Conservation (phyloP, 2,329 filamentous ascomycete genomes). For the Plectosphaerella cucumerina region DNA sequence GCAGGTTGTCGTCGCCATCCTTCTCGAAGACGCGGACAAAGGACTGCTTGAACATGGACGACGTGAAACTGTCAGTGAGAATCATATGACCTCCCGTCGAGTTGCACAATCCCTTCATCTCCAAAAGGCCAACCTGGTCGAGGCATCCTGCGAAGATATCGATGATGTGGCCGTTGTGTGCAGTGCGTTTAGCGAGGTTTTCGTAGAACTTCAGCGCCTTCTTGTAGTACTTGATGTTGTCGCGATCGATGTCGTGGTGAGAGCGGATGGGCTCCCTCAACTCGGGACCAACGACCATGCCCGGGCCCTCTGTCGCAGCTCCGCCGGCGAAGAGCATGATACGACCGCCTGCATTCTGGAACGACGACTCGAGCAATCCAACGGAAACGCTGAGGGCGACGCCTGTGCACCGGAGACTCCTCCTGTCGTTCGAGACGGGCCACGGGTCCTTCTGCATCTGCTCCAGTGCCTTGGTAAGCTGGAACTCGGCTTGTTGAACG, state of each 20-base stretch:
- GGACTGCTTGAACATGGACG: slow-evolving; percentile 98
- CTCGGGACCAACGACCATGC: slow-evolving; percentile 94
- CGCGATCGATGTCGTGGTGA: slow-evolving; percentile 96
- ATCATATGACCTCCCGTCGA: slow-evolving; percentile 98
- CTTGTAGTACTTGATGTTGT: slow-evolving; percentile 99
- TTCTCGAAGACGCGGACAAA: slow-evolving; percentile 97
- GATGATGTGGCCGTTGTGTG: slow-evolving; percentile 95
- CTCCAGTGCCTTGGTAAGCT: slow-evolving; percentile 93
- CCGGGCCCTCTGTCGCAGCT: slow-evolving; percentile 90
- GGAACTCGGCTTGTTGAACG: slow-evolving; percentile 93
- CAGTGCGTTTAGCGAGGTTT: slow-evolving; percentile 83
- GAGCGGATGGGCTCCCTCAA: slow-evolving; percentile 94
- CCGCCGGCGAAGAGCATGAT: slow-evolving; percentile 98
- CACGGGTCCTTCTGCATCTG: slow-evolving; percentile 95
- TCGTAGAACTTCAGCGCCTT: slow-evolving; percentile 99
- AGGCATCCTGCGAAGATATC: slow-evolving; percentile 97
- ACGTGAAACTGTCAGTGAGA: slow-evolving; percentile 95
- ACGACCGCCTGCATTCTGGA: slow-evolving; percentile 89
- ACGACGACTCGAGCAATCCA: slow-evolving; percentile 87
- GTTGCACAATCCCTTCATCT: slow-evolving; percentile 97
- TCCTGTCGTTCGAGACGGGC: slow-evolving; percentile 91
- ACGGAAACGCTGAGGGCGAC: slow-evolving; percentile 95
- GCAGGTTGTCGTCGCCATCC: slow-evolving; percentile 86
- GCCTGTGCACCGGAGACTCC: slow-evolving; percentile 86
- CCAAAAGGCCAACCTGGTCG: slow-evolving; percentile 92